These are phyloP conservation scores for Tranzscheliella williamsii DNA, from an alignment of 1,284 basidiomycete species.

Conservation along the genomic window DNA sequence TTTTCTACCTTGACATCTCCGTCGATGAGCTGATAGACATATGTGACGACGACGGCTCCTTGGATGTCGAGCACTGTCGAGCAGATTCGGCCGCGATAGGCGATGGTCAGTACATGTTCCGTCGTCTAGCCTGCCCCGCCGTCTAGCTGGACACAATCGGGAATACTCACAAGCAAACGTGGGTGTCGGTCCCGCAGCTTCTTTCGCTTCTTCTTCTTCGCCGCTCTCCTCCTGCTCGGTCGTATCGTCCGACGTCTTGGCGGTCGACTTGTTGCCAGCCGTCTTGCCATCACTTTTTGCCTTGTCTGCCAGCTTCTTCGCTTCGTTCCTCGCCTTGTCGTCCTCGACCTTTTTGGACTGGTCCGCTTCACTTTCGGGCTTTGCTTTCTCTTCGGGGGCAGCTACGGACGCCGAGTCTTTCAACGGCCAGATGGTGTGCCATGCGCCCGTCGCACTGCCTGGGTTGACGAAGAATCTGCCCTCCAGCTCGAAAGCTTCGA, in stretches of 20 bases:
- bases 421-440: slow-evolving; percentile 67
- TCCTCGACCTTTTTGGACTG: slow-evolving; percentile 18
- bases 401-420: slow-evolving; percentile 24
- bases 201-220: slow-evolving; percentile 24
- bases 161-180: slow-evolving; percentile 48
- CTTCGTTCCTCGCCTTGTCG: slow-evolving; percentile 14
- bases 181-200: slow-evolving; percentile 38
- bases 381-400: slow-evolving; percentile 9
- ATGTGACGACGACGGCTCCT: slow-evolving; percentile 56
- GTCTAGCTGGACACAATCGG: not conserved
- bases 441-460: slow-evolving; percentile 91
- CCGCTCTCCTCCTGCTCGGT: slow-evolving; percentile 4
- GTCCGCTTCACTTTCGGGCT: slow-evolving; percentile 9
- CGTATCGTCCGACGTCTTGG: not conserved
- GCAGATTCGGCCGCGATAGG: not conserved
- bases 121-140: not conserved
- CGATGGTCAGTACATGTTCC: not conserved
- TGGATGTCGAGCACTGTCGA: slow-evolving; percentile 57
- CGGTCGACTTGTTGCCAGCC: not conserved
- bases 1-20: slow-evolving; percentile 60
- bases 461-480: slow-evolving; percentile 94
- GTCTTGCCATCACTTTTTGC: slow-evolving; percentile 2
- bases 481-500: slow-evolving; percentile 90
- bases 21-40: slow-evolving; percentile 59
- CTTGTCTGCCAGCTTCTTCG: slow-evolving; percentile 9